phyloP scores from a whole-genome alignment of 2,329 filamentous ascomycete species.

The Hypoxylon sp. region DNA sequence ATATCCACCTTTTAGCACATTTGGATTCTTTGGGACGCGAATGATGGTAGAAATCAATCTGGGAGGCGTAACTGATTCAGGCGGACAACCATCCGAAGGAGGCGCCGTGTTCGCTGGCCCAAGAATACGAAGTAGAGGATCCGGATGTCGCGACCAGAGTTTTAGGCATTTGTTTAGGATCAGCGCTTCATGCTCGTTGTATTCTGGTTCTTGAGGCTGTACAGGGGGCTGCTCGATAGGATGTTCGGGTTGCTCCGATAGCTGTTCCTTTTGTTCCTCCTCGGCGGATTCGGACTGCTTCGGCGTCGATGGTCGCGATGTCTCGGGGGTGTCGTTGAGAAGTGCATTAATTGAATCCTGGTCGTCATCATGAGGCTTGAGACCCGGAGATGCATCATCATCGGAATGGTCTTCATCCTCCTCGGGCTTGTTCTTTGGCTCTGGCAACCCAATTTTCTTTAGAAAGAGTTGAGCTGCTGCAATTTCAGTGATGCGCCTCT shows the following conservation, averaged over 20 bases:
- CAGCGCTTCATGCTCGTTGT: slow-evolving; percentile 62
- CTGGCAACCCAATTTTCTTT: slow-evolving; percentile 68
- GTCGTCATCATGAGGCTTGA: slow-evolving; percentile 58
- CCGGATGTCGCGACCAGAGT: slow-evolving; percentile 75
- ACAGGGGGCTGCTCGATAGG: slow-evolving; percentile 30
- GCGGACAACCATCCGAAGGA: slow-evolving; percentile 72
- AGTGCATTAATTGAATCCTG: slow-evolving; percentile 70
- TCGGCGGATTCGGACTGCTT: slow-evolving; percentile 43
- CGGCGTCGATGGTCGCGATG: slow-evolving; percentile 60
- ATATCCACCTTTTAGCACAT: slow-evolving; percentile 87
- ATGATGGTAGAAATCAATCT: slow-evolving; percentile 83
- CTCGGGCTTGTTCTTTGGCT: slow-evolving; percentile 55
- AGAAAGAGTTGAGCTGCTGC: slow-evolving; percentile 79
- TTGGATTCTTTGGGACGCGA: slow-evolving; percentile 83
- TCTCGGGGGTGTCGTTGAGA: slow-evolving; percentile 70
- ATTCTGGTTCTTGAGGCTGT: slow-evolving; percentile 57
- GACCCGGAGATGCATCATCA: slow-evolving; percentile 53
- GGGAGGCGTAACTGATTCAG: slow-evolving; percentile 66
- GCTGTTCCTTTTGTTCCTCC: slow-evolving; percentile 48
- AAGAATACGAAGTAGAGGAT: slow-evolving; percentile 69
- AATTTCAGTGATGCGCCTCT: slow-evolving; percentile 82
- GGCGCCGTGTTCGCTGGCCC: slow-evolving; percentile 76
- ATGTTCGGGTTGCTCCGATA: slow-evolving; percentile 41
- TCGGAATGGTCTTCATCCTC: slow-evolving; percentile 58
- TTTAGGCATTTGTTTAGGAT: slow-evolving; percentile 71